Percentiles rank a stretch among this genome's conserved stretches.
These are phyloP conservation scores for Aspergillus campestris DNA, from an alignment of 495 filamentous ascomycete genomes.

Conservation along the genomic window DNA sequence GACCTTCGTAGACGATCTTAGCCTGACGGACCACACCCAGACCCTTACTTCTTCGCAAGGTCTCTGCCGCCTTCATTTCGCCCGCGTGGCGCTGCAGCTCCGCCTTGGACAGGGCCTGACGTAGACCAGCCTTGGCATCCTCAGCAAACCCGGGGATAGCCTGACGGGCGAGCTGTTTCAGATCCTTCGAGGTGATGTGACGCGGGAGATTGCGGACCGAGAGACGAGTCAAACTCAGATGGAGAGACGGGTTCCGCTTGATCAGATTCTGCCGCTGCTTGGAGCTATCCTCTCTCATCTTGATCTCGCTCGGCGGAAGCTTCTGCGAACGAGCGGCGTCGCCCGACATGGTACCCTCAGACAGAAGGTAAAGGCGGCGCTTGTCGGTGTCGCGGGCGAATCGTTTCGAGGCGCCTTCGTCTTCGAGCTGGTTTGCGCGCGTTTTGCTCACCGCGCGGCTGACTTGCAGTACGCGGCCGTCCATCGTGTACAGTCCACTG, in stretches of 20 bases:
- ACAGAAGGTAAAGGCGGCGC: slow-evolving; percentile 80
- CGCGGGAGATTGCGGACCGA: slow-evolving; percentile 88
- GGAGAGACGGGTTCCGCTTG: slow-evolving; percentile 79
- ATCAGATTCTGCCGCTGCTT: slow-evolving; percentile 86
- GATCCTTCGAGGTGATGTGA: slow-evolving; percentile 72
- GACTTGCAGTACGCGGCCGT: slow-evolving; percentile 78
- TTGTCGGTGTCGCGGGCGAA: slow-evolving; percentile 76
- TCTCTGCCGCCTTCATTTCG: slow-evolving; percentile 72
- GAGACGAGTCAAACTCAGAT: slow-evolving; percentile 87
- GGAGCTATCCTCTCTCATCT: slow-evolving; percentile 77
- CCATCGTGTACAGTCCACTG: slow-evolving; percentile 75
- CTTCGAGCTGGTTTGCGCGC: slow-evolving; percentile 65
- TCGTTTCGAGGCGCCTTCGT: slow-evolving; percentile 54
- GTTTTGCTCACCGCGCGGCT: slow-evolving; percentile 73
- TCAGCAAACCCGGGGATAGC: slow-evolving; percentile 88
- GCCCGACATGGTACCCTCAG: slow-evolving; percentile 70
- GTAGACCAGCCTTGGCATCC: slow-evolving; percentile 68
- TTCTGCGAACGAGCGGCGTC: slow-evolving; percentile 65
- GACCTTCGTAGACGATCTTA: slow-evolving; percentile 86
- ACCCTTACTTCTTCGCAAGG: slow-evolving; percentile 66
- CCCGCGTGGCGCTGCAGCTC: slow-evolving; percentile 70
- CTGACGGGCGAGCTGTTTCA: slow-evolving; percentile 83
- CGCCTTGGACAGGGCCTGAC: slow-evolving; percentile 75
- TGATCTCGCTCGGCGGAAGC: slow-evolving; percentile 71
- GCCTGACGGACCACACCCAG: slow-evolving; percentile 92